phyloP scores from a whole-genome alignment of 257 asterid species.

The Jacaranda copaia region DNA sequence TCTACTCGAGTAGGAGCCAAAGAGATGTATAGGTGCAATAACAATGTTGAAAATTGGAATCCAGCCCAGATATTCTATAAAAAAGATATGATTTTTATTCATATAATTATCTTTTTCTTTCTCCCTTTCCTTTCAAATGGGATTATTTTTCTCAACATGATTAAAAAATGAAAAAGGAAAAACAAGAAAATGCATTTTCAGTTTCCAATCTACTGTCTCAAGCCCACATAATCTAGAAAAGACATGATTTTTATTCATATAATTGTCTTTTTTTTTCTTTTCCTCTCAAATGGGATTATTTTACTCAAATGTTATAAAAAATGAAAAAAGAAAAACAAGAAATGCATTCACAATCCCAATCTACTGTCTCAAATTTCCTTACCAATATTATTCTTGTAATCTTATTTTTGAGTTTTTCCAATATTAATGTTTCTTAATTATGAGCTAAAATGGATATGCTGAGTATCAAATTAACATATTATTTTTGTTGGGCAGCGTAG shows the following conservation, averaged over 20 bases:
- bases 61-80: neutral
- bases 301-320: neutral
- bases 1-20: constrained; percentile 16
- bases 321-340: neutral
- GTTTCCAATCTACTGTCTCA: neutral
- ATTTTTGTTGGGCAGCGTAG: neutral
- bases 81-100: constrained; percentile 10
- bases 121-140: neutral
- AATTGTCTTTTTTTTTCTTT: no score
- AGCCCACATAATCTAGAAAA: no score
- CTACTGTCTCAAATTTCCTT: neutral
- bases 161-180: neutral
- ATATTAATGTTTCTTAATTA: no score
- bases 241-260: neutral
- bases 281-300: neutral
- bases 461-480: neutral
- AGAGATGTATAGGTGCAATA: constrained; percentile 27
- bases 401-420: no score
- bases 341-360: neutral
- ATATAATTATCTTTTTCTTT: neutral
- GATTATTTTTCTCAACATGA: neutral
- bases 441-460: neutral
- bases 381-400: neutral
- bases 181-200: neutral
- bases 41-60: constrained; percentile 34